Evolutionary conservation across 1,139 yeast genomes (phyloP).

Genomic region (Taiozyma sp.): DNA sequence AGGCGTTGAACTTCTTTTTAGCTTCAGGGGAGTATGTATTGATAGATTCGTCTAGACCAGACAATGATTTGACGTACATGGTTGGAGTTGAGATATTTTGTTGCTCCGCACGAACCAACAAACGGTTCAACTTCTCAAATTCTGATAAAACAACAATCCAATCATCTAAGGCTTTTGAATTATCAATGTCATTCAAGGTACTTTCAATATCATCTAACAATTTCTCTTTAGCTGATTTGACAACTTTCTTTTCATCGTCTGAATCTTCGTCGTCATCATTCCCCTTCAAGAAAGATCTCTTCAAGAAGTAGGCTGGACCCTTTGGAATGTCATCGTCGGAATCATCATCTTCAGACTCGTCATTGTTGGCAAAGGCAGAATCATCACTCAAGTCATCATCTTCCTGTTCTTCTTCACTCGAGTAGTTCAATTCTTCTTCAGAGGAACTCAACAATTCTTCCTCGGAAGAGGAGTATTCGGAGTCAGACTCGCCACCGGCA

Average conservation of each 20-base stretch:
- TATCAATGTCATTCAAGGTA: conserved; percentile 62
- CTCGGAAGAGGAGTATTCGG: conserved; percentile 61
- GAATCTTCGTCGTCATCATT: conserved; percentile 37
- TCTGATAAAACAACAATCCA: conserved; percentile 77
- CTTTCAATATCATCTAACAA: conserved; percentile 79
- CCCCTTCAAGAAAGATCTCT: conserved; percentile 28
- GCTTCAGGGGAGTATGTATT: conserved; percentile 52
- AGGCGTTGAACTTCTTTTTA: conserved; percentile 74
- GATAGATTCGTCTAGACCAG: conserved; percentile 68
- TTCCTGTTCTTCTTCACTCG: conserved; percentile 40
- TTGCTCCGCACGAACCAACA: conserved; percentile 64
- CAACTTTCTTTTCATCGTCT: conserved; percentile 63
- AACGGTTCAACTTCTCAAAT: conserved; percentile 71
- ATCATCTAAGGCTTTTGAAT: conserved; percentile 64
- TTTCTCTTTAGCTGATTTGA: conserved; percentile 91
- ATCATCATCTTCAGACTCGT: conserved; percentile 36
- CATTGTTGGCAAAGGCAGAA: conserved; percentile 27
- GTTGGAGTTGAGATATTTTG: conserved; percentile 71
- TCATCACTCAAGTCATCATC: conserved; percentile 26
- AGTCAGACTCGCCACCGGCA: conserved; percentile 32
- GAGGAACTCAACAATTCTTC: conserved; percentile 71
- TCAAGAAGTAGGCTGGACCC: conserved; percentile 34
- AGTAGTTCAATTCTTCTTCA: conserved; percentile 52
- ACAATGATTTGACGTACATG: conserved; percentile 61
- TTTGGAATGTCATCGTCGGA: conserved; percentile 40